Percentiles rank a stretch among this genome's conserved stretches.
Conservation (phyloP, 768 basidiomycete genomes). For the Gloeophyllum trabeum region DNA sequence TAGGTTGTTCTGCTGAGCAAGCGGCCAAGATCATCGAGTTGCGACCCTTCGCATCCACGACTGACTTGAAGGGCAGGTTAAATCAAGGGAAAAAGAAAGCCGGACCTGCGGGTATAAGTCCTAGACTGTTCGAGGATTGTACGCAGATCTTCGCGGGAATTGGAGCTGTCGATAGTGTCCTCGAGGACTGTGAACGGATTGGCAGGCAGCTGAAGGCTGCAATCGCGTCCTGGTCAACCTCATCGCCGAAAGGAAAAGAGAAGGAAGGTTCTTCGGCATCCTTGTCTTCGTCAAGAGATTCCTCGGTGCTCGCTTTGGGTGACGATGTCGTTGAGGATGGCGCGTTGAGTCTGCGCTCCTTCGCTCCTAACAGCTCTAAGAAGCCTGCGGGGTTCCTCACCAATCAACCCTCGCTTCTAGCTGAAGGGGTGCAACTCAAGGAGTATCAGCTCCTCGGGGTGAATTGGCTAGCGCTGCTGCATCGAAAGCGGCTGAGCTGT, state of each 20-base stretch:
- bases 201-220: slow-evolving; percentile 62
- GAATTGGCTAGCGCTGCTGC: slow-evolving; percentile 91
- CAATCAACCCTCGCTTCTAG: slow-evolving; percentile 60
- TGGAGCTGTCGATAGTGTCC: slow-evolving; percentile 77
- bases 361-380: slow-evolving; percentile 28
- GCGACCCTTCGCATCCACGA: slow-evolving; percentile 70
- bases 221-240: slow-evolving; percentile 67
- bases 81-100: slow-evolving; percentile 83
- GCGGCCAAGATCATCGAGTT: slow-evolving; percentile 67
- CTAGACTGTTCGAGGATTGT: slow-evolving; percentile 87
- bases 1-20: slow-evolving; percentile 75
- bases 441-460: slow-evolving; percentile 97
- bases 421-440: slow-evolving; percentile 68
- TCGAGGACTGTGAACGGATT: slow-evolving; percentile 82
- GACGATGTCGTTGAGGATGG: slow-evolving; percentile 43
- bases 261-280: slow-evolving; percentile 22
- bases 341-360: slow-evolving; percentile 41
- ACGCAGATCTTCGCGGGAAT: slow-evolving; percentile 78
- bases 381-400: slow-evolving; percentile 56
- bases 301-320: slow-evolving; percentile 6
- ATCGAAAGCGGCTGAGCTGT: slow-evolving; percentile 72
- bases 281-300: slow-evolving; percentile 8
- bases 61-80: slow-evolving; percentile 67
- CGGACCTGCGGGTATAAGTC: slow-evolving; percentile 72
- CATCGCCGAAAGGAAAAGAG: slow-evolving; percentile 26